Evolutionary conservation across 805 yeast species (phyloP).

Genomic region (Saturnispora zaruensis): DNA sequence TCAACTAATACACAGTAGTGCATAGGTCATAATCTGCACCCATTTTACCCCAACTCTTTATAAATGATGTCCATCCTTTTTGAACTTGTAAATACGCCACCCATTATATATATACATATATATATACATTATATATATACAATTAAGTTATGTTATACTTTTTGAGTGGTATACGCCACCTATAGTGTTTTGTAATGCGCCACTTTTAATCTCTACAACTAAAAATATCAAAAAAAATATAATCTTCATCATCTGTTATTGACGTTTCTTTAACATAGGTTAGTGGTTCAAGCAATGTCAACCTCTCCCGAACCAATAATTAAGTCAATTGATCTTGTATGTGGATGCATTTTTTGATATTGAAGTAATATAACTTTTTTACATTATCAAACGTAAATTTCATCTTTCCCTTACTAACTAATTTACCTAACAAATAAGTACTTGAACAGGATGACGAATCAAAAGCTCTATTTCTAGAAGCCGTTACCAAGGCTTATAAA

Average conservation of each 20-base stretch:
- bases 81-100: conserved; percentile 1
- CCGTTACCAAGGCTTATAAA: conserved; percentile 38
- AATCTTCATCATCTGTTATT: too few relatives aligned
- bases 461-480: conserved; percentile 40
- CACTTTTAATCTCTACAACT: background rate
- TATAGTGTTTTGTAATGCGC: background rate
- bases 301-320: conserved; percentile 1
- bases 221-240: too few relatives aligned
- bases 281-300: background rate
- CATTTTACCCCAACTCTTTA: background rate
- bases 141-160: background rate
- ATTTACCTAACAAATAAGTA: background rate
- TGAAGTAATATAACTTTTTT: background rate
- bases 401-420: background rate
- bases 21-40: background rate
- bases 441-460: conserved; percentile 37
- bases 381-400: background rate
- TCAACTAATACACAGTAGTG: background rate
- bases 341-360: background rate
- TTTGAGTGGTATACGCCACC: background rate
- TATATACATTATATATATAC: background rate
- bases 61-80: background rate
- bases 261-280: too few relatives aligned
- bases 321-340: conserved; percentile 7
- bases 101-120: background rate